Evolutionary conservation across 1,284 basidiomycete genomes (phyloP).

Genomic region (Gymnopus androsaceus): DNA sequence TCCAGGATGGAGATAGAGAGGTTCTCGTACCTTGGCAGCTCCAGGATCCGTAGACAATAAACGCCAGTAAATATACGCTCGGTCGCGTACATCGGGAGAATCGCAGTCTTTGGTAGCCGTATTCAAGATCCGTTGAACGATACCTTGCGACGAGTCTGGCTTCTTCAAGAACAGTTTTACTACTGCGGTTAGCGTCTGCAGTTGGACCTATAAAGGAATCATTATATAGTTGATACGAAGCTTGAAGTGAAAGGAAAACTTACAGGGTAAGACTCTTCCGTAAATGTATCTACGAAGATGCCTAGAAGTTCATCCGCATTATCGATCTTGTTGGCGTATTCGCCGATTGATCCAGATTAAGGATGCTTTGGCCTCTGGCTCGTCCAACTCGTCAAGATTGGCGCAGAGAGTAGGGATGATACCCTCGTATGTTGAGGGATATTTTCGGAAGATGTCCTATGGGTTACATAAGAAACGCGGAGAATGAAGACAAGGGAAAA

Average conservation of each 20-base stretch:
- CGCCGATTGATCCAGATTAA: constrained; percentile 99
- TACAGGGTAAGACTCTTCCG: constrained; percentile 90
- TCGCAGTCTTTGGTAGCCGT: constrained; percentile 97
- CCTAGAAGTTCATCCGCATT: constrained; percentile 92
- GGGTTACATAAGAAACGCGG: constrained; percentile 2
- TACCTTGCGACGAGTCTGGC: constrained; percentile 86
- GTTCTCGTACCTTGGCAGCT: constrained; percentile 78
- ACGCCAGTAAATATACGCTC: constrained; percentile 97
- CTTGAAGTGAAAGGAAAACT: constrained; percentile 25
- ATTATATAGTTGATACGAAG: background rate
- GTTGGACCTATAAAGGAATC: constrained; percentile 68
- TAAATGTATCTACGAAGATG: constrained; percentile 90
- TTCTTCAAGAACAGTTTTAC: constrained; percentile 96
- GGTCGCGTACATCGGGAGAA: constrained; percentile 94
- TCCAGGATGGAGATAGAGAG: background rate
- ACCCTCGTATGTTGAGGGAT: constrained; percentile 96
- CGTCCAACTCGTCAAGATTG: constrained; percentile 94
- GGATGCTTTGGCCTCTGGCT: constrained; percentile 97
- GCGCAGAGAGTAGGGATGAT: constrained; percentile 95
- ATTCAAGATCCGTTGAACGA: constrained; percentile 89
- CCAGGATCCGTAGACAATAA: constrained; percentile 90
- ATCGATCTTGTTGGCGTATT: constrained; percentile 96
- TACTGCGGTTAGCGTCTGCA: constrained; percentile 93
- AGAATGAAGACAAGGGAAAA: background rate
- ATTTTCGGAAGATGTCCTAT: constrained; percentile 96